These are phyloP conservation scores for Paratinospora sagittata DNA, from an alignment of 164 flowering plant species.

Conservation along the genomic window DNA sequence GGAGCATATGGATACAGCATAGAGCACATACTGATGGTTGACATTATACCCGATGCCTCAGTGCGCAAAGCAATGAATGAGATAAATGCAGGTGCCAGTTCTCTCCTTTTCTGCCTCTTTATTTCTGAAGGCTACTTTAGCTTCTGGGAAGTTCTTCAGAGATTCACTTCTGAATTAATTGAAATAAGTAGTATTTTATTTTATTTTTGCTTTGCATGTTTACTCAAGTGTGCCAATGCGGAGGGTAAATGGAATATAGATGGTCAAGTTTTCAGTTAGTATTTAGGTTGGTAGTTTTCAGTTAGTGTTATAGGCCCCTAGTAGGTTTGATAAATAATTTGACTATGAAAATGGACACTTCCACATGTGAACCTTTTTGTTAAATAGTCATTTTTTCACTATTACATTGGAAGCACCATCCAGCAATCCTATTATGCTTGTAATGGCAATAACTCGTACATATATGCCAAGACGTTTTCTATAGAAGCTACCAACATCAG, in stretches of 20 bases:
- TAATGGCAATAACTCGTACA: neutral
- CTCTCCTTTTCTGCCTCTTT: slow-evolving; percentile 1
- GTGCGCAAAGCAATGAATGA: slow-evolving; percentile 99
- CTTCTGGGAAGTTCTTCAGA: neutral
- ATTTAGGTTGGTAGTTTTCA: neutral
- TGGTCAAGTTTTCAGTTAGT: neutral
- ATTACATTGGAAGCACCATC: neutral
- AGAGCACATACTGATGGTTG: slow-evolving; percentile 98
- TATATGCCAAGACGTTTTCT: too few species aligned
- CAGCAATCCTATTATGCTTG: neutral
- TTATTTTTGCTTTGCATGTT: too few species aligned
- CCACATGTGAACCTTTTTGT: too few species aligned
- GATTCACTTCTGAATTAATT: neutral
- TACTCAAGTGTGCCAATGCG: neutral
- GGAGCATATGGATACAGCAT: slow-evolving; percentile 91
- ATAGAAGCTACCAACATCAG: too few species aligned
- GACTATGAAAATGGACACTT: neutral
- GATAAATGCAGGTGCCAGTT: slow-evolving; percentile 82
- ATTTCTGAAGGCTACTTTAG: slow-evolving; percentile 1
- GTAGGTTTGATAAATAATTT: neutral
- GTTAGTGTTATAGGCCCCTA: neutral
- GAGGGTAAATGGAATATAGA: neutral
- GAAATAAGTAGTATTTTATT: too few species aligned
- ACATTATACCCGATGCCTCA: slow-evolving; percentile 80
- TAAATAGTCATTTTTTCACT: too few species aligned